A percentile compares a stretch with the other conserved stretches of the same genome.
phyloP scores from a whole-genome alignment of 768 basidiomycete species.

The Podaxis rugospora region DNA sequence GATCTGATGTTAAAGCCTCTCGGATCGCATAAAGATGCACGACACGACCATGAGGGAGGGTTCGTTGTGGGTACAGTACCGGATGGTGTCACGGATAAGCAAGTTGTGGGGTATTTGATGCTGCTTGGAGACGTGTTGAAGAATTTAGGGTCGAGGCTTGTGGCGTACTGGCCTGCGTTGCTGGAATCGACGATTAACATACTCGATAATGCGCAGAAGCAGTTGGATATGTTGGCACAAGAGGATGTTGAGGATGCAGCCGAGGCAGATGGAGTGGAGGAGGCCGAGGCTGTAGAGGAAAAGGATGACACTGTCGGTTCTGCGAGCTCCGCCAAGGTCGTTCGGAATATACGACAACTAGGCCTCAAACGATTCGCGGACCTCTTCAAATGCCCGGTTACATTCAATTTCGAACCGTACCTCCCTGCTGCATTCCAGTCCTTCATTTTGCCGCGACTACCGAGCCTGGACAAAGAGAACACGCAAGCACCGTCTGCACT shows the following conservation, averaged over 20 bases:
- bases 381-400: slow-evolving; percentile 74
- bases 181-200: slow-evolving; percentile 67
- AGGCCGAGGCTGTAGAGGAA: slow-evolving; percentile 21
- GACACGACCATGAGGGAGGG: slow-evolving; percentile 15
- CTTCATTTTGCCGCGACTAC: slow-evolving; percentile 81
- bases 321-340: slow-evolving; percentile 26
- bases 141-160: slow-evolving; percentile 72
- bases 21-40: slow-evolving; percentile 26
- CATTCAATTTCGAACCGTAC: slow-evolving; percentile 74
- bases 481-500: slow-evolving; percentile 88
- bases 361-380: slow-evolving; percentile 85
- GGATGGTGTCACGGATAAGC: slow-evolving; percentile 44
- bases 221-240: slow-evolving; percentile 36
- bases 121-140: slow-evolving; percentile 82
- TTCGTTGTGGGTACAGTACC: slow-evolving; percentile 7
- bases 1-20: slow-evolving; percentile 86
- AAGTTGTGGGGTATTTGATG: slow-evolving; percentile 80
- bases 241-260: slow-evolving; percentile 19
- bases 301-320: slow-evolving; percentile 28
- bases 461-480: slow-evolving; percentile 74
- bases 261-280: slow-evolving; percentile 24
- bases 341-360: slow-evolving; percentile 70
- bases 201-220: slow-evolving; percentile 57
- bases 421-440: slow-evolving; percentile 60
- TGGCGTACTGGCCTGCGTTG: slow-evolving; percentile 69